Evolutionary conservation across 169 alveolate species (phyloP).

Genomic region (Eimeria sp.): DNA sequence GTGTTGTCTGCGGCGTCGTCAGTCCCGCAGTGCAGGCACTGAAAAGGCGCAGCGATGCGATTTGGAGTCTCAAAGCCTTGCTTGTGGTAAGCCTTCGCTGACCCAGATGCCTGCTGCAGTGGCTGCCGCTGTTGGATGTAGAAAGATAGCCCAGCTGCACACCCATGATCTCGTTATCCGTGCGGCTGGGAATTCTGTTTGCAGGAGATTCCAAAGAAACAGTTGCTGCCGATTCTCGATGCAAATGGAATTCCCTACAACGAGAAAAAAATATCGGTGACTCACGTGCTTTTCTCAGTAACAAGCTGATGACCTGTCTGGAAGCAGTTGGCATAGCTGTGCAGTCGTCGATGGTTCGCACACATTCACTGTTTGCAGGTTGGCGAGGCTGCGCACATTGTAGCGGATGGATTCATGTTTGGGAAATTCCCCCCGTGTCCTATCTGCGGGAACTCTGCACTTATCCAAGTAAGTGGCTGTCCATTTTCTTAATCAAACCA

Average conservation of each 20-base stretch:
- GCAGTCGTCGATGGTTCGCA: background rate
- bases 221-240: constrained; percentile 76
- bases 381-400: constrained; percentile 83
- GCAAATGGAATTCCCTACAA: constrained; percentile 80
- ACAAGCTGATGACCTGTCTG: background rate
- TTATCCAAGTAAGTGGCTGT: constrained; percentile 67
- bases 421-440: constrained; percentile 84
- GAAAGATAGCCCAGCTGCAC: background rate
- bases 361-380: constrained; percentile 9
- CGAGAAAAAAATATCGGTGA: constrained; percentile 72
- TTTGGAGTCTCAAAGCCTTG: constrained; percentile 59
- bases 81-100: constrained; percentile 27
- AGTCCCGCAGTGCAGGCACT: constrained; percentile 73
- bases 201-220: constrained; percentile 81
- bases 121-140: background rate
- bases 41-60: constrained; percentile 65
- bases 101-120: background rate
- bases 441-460: constrained; percentile 76
- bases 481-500: background rate
- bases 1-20: background rate
- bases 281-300: background rate
- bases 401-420: constrained; percentile 83
- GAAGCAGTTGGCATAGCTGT: background rate
- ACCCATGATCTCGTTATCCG: background rate
- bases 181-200: background rate